A percentile compares a stretch with the other conserved stretches of the same genome.
These are phyloP conservation scores for Caulochytrium protostelioides DNA, from an alignment of 371 early-diverging fungal genomes.

Conservation along the genomic window DNA sequence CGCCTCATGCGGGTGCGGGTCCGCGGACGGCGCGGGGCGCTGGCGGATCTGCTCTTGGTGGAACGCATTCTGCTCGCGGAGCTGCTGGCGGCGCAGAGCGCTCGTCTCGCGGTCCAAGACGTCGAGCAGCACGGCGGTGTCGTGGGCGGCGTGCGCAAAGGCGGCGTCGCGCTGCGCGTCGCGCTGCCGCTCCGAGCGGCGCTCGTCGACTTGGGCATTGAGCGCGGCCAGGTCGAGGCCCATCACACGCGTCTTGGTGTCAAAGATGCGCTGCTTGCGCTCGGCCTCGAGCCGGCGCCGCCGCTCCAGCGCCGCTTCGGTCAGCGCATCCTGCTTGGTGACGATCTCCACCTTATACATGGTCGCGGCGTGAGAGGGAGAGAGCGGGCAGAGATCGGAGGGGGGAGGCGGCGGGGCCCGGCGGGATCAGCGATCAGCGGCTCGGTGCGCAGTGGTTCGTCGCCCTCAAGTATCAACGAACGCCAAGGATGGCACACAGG, in stretches of 20 bases:
- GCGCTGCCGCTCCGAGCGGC: too few species aligned
- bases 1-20: too few species aligned
- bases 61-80: slow-evolving; percentile 15
- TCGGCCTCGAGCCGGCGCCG: slow-evolving; percentile 23
- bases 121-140: slow-evolving; percentile 17
- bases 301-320: slow-evolving; percentile 20
- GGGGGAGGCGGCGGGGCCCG: too few species aligned
- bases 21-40: slow-evolving; percentile 9
- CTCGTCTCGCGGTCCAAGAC: slow-evolving; percentile 16
- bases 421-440: too few species aligned
- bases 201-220: too few species aligned
- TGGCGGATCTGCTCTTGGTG: slow-evolving; percentile 17
- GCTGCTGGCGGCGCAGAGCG: slow-evolving; percentile 6
- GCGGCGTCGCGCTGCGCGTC: too few species aligned
- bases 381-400: too few species aligned
- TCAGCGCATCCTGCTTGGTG: slow-evolving; percentile 13
- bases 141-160: slow-evolving; percentile 4
- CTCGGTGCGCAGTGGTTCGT: too few species aligned
- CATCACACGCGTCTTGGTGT: slow-evolving; percentile 20
- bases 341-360: slow-evolving; percentile 32
- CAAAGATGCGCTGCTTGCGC: slow-evolving; percentile 26
- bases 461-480: too few species aligned
- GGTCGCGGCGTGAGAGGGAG: too few species aligned
- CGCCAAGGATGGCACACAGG: too few species aligned
- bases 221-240: too few species aligned